phyloP scores from a whole-genome alignment of 805 yeast genomes.

The Scheffersomyces ergatensis region DNA sequence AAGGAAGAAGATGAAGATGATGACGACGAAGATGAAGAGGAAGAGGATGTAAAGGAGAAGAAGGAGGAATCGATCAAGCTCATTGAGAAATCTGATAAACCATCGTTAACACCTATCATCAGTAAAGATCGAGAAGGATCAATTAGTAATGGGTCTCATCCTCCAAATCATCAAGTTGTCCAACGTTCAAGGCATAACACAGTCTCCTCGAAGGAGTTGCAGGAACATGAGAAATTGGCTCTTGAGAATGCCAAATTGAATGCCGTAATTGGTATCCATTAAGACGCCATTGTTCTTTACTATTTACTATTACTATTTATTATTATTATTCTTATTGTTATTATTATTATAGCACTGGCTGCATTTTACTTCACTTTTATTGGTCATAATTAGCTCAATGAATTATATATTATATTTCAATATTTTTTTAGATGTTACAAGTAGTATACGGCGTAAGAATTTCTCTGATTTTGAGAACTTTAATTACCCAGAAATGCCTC shows the following conservation, averaged over 20 bases:
- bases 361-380: no score
- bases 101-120: conserved; percentile 5
- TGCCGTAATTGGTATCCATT: conserved; percentile 6
- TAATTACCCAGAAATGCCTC: no score
- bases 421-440: no score
- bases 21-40: conserved; percentile 3
- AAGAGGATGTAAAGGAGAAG: conserved; percentile 4
- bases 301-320: no score
- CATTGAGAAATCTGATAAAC: neutral
- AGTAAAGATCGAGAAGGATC: conserved; percentile 4
- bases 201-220: conserved; percentile 10
- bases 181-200: conserved; percentile 6
- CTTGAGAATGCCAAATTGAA: conserved; percentile 16
- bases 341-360: no score
- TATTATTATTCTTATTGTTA: no score
- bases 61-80: neutral
- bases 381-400: no score
- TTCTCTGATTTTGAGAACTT: no score
- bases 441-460: no score
- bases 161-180: neutral
- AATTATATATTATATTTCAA: no score
- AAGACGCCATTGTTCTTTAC: no score
- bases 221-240: conserved; percentile 17
- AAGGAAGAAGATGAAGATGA: conserved; percentile 9
- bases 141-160: neutral